Evolutionary conservation across 2,329 filamentous ascomycete species (phyloP).

Genomic region (Metarhizium rileyi): DNA sequence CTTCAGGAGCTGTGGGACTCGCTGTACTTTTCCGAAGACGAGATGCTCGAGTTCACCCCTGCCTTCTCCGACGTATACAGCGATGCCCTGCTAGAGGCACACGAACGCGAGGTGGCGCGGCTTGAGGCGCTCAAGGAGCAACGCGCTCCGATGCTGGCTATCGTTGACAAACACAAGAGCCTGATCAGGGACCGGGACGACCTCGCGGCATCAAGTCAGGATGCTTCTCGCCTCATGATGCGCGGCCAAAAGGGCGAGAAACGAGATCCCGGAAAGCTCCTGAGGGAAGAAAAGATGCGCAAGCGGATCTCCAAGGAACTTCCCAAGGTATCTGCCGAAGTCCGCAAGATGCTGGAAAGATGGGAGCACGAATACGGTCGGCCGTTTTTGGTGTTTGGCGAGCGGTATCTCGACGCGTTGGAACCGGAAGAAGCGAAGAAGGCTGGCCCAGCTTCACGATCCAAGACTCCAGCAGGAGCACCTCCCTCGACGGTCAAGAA

Average conservation of each 20-base stretch:
- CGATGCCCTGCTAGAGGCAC: slow-evolving; percentile 86
- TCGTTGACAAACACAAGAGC: slow-evolving; percentile 75
- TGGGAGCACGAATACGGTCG: slow-evolving; percentile 95
- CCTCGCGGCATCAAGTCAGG: slow-evolving; percentile 81
- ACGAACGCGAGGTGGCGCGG: slow-evolving; percentile 81
- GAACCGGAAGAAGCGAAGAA: slow-evolving; percentile 51
- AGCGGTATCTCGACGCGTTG: slow-evolving; percentile 82
- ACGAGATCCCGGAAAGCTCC: slow-evolving; percentile 84
- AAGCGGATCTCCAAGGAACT: slow-evolving; percentile 95
- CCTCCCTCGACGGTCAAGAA: slow-evolving; percentile 37
- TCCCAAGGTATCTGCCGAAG: slow-evolving; percentile 79
- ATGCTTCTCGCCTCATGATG: slow-evolving; percentile 85
- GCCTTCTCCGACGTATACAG: slow-evolving; percentile 97
- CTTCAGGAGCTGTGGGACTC: slow-evolving; percentile 93
- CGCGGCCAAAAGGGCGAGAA: slow-evolving; percentile 89
- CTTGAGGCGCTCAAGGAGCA: slow-evolving; percentile 79
- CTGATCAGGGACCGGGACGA: slow-evolving; percentile 82
- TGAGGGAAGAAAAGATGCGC: slow-evolving; percentile 96
- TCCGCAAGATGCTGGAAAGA: slow-evolving; percentile 67
- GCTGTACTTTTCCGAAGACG: slow-evolving; percentile 91
- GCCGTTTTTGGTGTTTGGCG: slow-evolving; percentile 86
- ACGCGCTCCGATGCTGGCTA: slow-evolving; percentile 69
- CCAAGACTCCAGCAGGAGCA: slow-evolving; percentile 65
- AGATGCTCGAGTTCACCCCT: slow-evolving; percentile 96
- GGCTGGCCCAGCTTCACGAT: slow-evolving; percentile 39